Conservation (phyloP, 371 early-diverging fungal species). For the Nosema muscidifuracis region DNA sequence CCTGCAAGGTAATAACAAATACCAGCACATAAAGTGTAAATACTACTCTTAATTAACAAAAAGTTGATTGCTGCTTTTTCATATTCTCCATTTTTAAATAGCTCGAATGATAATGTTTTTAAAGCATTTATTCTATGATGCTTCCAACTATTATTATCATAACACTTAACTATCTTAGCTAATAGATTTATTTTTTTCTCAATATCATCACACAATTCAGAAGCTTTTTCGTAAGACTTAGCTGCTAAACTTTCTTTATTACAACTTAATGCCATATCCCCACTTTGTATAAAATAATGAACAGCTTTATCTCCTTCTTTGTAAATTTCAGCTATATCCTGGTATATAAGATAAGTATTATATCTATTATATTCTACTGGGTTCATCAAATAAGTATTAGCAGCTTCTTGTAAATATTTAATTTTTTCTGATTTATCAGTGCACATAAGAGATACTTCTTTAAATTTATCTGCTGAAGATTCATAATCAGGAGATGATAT, state of each 20-base stretch:
- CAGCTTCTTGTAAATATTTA: conserved; percentile 23
- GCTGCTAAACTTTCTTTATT: conserved; percentile 22
- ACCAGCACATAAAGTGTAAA: conserved; percentile 20
- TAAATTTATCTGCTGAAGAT: conserved; percentile 25
- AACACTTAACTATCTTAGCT: conserved; percentile 19
- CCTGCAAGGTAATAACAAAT: conserved; percentile 13
- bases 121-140: conserved; percentile 15
- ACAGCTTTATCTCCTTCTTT: conserved; percentile 1
- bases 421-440: conserved; percentile 13
- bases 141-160: conserved; percentile 20
- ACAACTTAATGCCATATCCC: conserved; percentile 9
- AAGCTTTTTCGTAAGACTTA: conserved; percentile 11
- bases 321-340: conserved; percentile 25
- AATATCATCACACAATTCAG: conserved; percentile 5
- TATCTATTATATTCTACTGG: conserved; percentile 35
- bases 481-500: conserved; percentile 32
- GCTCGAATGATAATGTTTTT: conserved; percentile 1
- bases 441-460: conserved; percentile 7
- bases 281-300: neutral
- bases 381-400: conserved; percentile 27
- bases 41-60: neutral
- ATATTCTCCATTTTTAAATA: conserved; percentile 18
- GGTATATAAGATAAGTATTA: conserved; percentile 24
- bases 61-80: conserved; percentile 11
- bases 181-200: neutral